These are phyloP conservation scores for Linderniella brevidens DNA, from an alignment of 257 asterid species.

Conservation along the genomic window DNA sequence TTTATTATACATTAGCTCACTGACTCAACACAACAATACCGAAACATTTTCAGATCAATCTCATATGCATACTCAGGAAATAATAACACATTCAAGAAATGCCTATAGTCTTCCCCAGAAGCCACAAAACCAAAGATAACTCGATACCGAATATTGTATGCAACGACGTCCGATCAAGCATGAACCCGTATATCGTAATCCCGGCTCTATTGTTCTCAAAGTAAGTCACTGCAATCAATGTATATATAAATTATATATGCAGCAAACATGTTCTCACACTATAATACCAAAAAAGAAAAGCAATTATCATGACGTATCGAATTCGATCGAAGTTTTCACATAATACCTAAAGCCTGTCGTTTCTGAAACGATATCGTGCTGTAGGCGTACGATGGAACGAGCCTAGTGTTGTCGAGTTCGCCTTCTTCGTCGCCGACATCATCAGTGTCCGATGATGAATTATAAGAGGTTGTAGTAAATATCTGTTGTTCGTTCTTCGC, in stretches of 20 bases:
- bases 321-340: too few species aligned
- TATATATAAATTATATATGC: neutral
- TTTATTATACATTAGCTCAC: too few species aligned
- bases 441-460: constrained; percentile 33
- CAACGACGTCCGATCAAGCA: constrained; percentile 68
- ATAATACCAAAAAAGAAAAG: neutral
- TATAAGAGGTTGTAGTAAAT: constrained; percentile 9
- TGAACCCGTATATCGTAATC: constrained; percentile 73
- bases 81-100: constrained; percentile 25
- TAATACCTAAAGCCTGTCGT: constrained; percentile 89
- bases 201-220: constrained; percentile 90
- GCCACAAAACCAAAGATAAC: constrained; percentile 72
- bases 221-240: constrained; percentile 44
- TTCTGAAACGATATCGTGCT: constrained; percentile 85
- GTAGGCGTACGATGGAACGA: constrained; percentile 39
- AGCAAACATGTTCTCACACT: neutral
- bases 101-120: constrained; percentile 80
- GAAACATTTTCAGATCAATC: too few species aligned
- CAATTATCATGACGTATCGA: too few species aligned
- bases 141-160: constrained; percentile 75
- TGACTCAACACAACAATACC: too few species aligned
- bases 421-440: constrained; percentile 93
- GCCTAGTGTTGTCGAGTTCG: constrained; percentile 54
- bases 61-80: neutral
- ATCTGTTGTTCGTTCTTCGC: constrained; percentile 7